A percentile compares a stretch with the other conserved stretches of the same genome.
phyloP scores from a whole-genome alignment of 352 stramenopile species.

The Pythium dissotocum region DNA sequence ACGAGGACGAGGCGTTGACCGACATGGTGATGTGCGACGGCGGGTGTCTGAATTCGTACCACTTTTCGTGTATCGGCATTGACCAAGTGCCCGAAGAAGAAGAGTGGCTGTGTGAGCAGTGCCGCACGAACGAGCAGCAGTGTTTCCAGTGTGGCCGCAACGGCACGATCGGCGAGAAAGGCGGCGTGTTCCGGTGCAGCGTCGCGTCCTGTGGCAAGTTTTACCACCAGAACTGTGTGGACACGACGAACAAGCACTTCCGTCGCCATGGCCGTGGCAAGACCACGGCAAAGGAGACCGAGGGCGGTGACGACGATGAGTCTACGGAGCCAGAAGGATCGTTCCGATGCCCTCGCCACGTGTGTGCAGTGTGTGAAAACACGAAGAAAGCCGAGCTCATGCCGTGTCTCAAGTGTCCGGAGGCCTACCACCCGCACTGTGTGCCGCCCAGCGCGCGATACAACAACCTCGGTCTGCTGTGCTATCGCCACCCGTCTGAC shows the following conservation, averaged over 20 bases:
- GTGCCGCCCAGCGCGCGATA: constrained; percentile 90
- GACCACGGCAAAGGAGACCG: constrained; percentile 17
- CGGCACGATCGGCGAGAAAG: constrained; percentile 85
- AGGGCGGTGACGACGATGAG: constrained; percentile 36
- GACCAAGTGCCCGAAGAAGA: constrained; percentile 64
- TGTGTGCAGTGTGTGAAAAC: constrained; percentile 81
- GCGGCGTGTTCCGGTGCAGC: constrained; percentile 77
- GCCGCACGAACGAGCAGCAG: constrained; percentile 80
- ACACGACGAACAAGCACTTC: constrained; percentile 54
- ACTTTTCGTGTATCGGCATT: constrained; percentile 90
- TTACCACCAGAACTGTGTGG: constrained; percentile 83
- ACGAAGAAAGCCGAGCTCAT: constrained; percentile 84
- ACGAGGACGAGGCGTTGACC: constrained; percentile 77
- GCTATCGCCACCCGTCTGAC: constrained; percentile 82
- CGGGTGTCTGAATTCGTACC: constrained; percentile 90
- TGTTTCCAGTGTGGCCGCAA: constrained; percentile 90
- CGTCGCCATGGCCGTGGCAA: constrained; percentile 40
- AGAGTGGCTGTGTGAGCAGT: constrained; percentile 92
- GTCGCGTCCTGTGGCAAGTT: constrained; percentile 75
- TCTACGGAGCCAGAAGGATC: constrained; percentile 67
- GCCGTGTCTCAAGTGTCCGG: constrained; percentile 91
- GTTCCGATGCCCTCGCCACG: constrained; percentile 88
- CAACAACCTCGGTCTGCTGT: constrained; percentile 91
- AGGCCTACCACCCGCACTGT: constrained; percentile 92
- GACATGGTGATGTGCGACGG: constrained; percentile 93